Base-by-base conservation (phyloP, 2,329 filamentous ascomycete species). In the Fusarium foetens region DNA sequence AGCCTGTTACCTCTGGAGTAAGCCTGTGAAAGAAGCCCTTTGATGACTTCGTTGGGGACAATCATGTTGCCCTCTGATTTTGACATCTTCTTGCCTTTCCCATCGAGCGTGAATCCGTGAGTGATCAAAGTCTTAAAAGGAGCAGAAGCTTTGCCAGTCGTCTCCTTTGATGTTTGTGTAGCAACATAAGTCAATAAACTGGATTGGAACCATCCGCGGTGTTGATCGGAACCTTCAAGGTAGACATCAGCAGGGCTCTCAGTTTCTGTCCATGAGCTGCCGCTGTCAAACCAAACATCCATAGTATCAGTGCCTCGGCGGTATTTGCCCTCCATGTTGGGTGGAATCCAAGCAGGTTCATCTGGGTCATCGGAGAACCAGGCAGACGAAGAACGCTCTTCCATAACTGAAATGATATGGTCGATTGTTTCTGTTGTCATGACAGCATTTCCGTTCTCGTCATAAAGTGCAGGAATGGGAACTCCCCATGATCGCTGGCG, bases 231-330 rank as follows among this genome's bases (percentile, higher is more conserved):
- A 36, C 96, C 96, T 83, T 99, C 96, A 6, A 98, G 88, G 79
- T 97, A 98, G 29, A 98, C 88, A 79, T 99, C 94, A 1, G 94
- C 94, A 29, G 80, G 91, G 33, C 80, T 78, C 13, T 81, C 75
- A 33, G 84, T 85, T 78, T 89, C 86, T 8, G 86, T 92, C 96
- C 96, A 99, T 78, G 94, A 97, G 54, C 93, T 97, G 10, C 96
- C 96, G 73, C 96, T 98, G 80, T 99, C 96, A 76, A 99, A 99
- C 96, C 96, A 99, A 14, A 99, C 96, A 80, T 99, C 96, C 96
- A 99, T 99, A 0, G 96, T 99, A 78, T 99, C 96, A 46, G 86
- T 93, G 19, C 95, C 95, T 70, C 96, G 92, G 52, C 88, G 85
- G 78, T 92, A 96, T 9, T 83, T 79, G 13, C 85, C 85, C 19